Evolutionary conservation across 148 eudicot genomes (phyloP).

Genomic region (Rhododendron vialii): DNA sequence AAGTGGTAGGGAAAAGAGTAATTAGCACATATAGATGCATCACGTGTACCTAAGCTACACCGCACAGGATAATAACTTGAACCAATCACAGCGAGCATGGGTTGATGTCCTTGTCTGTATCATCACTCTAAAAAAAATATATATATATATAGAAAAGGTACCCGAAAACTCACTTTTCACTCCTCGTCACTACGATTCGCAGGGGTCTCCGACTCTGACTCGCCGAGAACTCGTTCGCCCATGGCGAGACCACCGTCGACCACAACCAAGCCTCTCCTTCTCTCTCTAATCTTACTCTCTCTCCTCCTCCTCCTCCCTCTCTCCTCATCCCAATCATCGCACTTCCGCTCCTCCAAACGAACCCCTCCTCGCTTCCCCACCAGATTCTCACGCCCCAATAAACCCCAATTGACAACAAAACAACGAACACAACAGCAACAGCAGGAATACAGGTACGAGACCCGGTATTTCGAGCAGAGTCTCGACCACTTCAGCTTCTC

Average conservation of each 20-base stretch:
- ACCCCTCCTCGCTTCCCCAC: constrained; percentile 39
- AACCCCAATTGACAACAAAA: not conserved
- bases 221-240: not conserved
- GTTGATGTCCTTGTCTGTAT: no score
- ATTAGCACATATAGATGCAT: no score
- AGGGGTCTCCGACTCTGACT: not conserved
- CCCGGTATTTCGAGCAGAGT: constrained; percentile 48
- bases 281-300: not conserved
- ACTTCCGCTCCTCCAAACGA: constrained; percentile 13
- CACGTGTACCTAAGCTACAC: no score
- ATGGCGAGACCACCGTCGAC: constrained; percentile 3
- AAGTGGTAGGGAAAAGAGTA: no score
- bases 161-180: no score
- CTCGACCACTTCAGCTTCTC: constrained; percentile 79
- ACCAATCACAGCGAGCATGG: no score
- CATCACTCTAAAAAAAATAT: no score
- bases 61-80: no score
- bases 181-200: not conserved
- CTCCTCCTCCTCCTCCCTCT: not conserved
- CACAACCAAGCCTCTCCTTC: not conserved
- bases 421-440: not conserved
- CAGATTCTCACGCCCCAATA: constrained; percentile 29
- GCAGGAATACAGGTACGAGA: constrained; percentile 47
- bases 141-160: no score
- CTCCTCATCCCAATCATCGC: constrained; percentile 1